These are phyloP conservation scores for Grigorovia jiainica DNA, from an alignment of 805 yeast genomes.

Conservation along the genomic window DNA sequence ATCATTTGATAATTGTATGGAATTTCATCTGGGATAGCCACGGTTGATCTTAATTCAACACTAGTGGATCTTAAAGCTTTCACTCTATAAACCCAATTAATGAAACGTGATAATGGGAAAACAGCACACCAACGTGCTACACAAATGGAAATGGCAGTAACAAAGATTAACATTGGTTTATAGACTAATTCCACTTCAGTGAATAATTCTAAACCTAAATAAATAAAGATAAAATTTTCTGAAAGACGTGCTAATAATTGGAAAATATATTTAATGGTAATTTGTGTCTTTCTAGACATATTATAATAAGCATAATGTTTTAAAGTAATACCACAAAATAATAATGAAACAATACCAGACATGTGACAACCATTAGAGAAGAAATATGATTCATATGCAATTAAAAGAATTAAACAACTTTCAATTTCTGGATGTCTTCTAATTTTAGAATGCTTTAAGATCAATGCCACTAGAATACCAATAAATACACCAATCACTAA, in stretches of 20 bases:
- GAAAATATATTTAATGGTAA: constrained; percentile 90
- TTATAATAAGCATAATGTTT: constrained; percentile 96
- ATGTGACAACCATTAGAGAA: constrained; percentile 98
- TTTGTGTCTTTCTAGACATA: constrained; percentile 95
- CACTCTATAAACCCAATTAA: constrained; percentile 68
- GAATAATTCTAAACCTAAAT: constrained; percentile 85
- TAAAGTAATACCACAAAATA: constrained; percentile 93
- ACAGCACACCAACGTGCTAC: constrained; percentile 96
- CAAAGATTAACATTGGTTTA: constrained; percentile 85
- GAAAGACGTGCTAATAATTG: constrained; percentile 90
- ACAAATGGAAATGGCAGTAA: constrained; percentile 84
- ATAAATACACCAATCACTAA: constrained; percentile 80
- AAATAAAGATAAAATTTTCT: constrained; percentile 93
- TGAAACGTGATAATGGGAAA: constrained; percentile 78
- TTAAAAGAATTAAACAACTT: constrained; percentile 79
- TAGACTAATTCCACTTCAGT: constrained; percentile 94
- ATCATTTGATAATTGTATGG: constrained; percentile 95
- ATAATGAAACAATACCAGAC: constrained; percentile 94
- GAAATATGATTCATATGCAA: constrained; percentile 94
- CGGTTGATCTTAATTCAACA: constrained; percentile 13
- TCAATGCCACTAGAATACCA: constrained; percentile 82
- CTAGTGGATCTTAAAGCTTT: constrained; percentile 37
- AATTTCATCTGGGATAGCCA: constrained; percentile 67
- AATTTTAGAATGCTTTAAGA: constrained; percentile 85
- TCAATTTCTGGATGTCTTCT: constrained; percentile 96